A percentile compares a stretch with the other conserved stretches of the same genome.
phyloP scores from a whole-genome alignment of 1,139 yeast genomes.

The Diutina catenulata region DNA sequence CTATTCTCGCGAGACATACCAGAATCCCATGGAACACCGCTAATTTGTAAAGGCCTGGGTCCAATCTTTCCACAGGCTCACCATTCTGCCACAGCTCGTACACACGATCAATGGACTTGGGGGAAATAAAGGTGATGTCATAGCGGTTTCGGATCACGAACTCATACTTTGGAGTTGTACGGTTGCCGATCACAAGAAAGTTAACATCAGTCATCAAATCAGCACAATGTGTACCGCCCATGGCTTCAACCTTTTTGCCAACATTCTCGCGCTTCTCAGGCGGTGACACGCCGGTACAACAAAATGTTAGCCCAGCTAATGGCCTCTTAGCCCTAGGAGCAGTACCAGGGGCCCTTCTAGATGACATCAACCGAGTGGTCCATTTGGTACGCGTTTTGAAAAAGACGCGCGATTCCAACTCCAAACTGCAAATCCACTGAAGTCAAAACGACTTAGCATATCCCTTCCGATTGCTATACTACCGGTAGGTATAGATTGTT shows the following conservation, averaged over 20 bases:
- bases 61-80: conserved; percentile 9
- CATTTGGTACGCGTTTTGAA: no score
- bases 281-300: conserved; percentile 29
- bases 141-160: conserved; percentile 48
- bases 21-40: conserved; percentile 36
- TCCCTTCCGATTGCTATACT: no score
- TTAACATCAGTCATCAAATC: conserved; percentile 61
- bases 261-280: conserved; percentile 18
- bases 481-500: no score
- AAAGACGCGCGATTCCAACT: no score
- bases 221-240: conserved; percentile 54
- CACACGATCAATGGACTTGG: conserved; percentile 32
- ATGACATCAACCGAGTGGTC: no score
- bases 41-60: conserved; percentile 17
- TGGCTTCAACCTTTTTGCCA: conserved; percentile 29
- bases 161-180: conserved; percentile 55
- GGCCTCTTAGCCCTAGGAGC: conserved; percentile 18
- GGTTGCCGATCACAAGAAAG: conserved; percentile 55
- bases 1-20: conserved; percentile 35
- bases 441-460: no score
- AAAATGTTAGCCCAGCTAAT: conserved; percentile 24
- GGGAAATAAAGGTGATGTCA: conserved; percentile 46
- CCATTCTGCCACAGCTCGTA: conserved; percentile 36
- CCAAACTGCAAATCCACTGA: no score
- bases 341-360: no score